A percentile compares a stretch with the other conserved stretches of the same genome.
Evolutionary conservation across 805 yeast species (phyloP).

Genomic region (Ogataea ganodermae): DNA sequence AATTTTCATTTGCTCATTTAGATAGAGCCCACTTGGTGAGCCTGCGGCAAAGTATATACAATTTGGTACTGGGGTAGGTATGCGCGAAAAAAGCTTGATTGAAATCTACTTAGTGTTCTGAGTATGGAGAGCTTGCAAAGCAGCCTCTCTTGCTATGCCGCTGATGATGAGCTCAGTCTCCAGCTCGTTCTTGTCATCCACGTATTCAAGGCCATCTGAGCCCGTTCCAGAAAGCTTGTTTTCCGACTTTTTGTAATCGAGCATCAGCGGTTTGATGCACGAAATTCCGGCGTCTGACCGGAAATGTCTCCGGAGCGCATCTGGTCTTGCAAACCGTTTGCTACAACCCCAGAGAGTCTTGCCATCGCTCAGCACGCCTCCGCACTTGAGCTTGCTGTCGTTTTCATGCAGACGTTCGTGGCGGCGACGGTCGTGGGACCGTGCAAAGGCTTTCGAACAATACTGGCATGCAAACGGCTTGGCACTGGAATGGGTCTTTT

Average conservation of each 20-base stretch:
- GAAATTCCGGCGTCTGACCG: slow-evolving; percentile 73
- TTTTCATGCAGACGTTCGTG: slow-evolving; percentile 79
- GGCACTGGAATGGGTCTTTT: slow-evolving; percentile 60
- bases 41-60: too few relatives aligned
- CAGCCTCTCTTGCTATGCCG: slow-evolving; percentile 27
- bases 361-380: slow-evolving; percentile 60
- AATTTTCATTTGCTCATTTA: too few relatives aligned
- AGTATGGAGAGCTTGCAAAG: slow-evolving; percentile 18
- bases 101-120: neutral
- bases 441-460: slow-evolving; percentile 70
- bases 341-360: slow-evolving; percentile 74
- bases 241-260: slow-evolving; percentile 43
- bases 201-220: neutral
- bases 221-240: neutral
- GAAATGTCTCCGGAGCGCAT: slow-evolving; percentile 75
- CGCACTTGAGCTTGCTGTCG: slow-evolving; percentile 66
- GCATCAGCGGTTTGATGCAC: slow-evolving; percentile 66
- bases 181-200: slow-evolving; percentile 1
- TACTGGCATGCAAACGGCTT: slow-evolving; percentile 67
- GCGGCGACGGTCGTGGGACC: slow-evolving; percentile 75
- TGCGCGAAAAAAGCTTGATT: too few relatives aligned
- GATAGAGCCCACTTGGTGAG: too few relatives aligned
- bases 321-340: slow-evolving; percentile 71
- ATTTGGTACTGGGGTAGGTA: too few relatives aligned
- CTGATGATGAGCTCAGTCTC: slow-evolving; percentile 22